phyloP scores from a whole-genome alignment of 1,139 yeast genomes.

The Pichia sp. region DNA sequence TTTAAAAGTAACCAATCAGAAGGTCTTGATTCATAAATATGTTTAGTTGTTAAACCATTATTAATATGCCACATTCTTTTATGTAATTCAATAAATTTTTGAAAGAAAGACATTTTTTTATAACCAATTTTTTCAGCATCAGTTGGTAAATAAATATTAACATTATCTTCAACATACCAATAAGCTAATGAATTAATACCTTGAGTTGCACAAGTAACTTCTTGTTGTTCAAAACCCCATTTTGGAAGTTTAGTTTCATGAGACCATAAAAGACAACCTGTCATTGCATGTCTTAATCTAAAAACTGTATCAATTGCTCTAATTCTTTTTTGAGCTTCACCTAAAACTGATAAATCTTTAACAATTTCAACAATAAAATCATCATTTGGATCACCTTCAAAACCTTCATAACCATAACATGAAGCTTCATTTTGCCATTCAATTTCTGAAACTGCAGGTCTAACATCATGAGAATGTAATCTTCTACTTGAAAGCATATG shows the following conservation, averaged over 20 bases:
- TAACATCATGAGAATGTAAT: conserved; percentile 92
- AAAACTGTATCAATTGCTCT: conserved; percentile 80
- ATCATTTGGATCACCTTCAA: conserved; percentile 92
- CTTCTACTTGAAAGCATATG: conserved; percentile 70
- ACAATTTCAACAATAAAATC: conserved; percentile 89
- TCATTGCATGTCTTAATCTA: conserved; percentile 82
- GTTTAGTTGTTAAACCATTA: conserved; percentile 77
- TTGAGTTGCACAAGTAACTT: conserved; percentile 84
- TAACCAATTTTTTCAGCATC: conserved; percentile 54
- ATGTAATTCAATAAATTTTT: conserved; percentile 74
- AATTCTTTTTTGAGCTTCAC: conserved; percentile 55
- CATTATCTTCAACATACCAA: conserved; percentile 87
- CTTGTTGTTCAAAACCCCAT: conserved; percentile 97
- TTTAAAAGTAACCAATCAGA: conserved; percentile 80
- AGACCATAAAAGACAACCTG: conserved; percentile 86
- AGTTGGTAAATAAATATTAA: conserved; percentile 40
- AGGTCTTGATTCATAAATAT: conserved; percentile 85
- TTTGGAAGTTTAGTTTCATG: conserved; percentile 81
- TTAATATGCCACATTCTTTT: conserved; percentile 88
- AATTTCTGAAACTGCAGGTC: conserved; percentile 85
- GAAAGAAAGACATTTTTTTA: conserved; percentile 54
- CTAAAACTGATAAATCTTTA: conserved; percentile 46
- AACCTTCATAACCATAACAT: conserved; percentile 87
- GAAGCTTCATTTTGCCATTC: conserved; percentile 97
- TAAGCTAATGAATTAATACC: conserved; percentile 69